Evolutionary conservation across 345 rosid species (phyloP), one percentile per base, ranked within the genome.

Genomic region (Stellera chamaejasme): DNA sequence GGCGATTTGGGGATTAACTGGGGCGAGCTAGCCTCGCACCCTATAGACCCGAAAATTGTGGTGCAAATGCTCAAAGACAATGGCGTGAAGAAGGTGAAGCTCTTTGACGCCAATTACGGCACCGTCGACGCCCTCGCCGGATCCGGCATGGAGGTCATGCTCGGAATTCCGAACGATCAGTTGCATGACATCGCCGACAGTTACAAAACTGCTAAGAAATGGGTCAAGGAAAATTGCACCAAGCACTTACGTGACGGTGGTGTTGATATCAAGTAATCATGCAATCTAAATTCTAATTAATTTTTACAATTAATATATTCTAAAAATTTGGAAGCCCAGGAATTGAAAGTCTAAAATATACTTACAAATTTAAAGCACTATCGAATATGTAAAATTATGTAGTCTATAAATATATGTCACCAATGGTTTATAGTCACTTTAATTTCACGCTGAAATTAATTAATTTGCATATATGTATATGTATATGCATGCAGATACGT

Each of bases 211-310:
- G 97, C 97, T 16, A 66, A 71, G 50, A 77, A 77, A 43, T 92
- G 98, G 97, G 89, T 92, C 10, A 72, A 75, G 57, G 81, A 81
- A 61, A 86, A 89, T 54, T 73, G 83, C 63, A 83, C 90, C 14
- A 27, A 43, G 0, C 72, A 83, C 43, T 56, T 88, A 32, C 53
- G 66, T 14, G 58, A 65, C 9, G 79, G 73, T 2, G 82, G 81
- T 54, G 91, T 88, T 55, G 63, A 82, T 28, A 77, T 92, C 74
- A 86, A 72, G 98, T 88, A 68, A 16, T 10, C 10, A 0, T 25
- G 8, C 12, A 5, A 26, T 55, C 26, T 16, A 19, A 19, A 19
- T 19, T 19, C 23, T 19, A 19, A 19, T 19, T 19, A 19, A 19
- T 19, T 19, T 19, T 19, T 19, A 19, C 23, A 0, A 19, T 19